Percentiles rank a stretch among this genome's conserved stretches.
Conservation (phyloP, 1,284 basidiomycete genomes). For the Puccinia triticina region DNA sequence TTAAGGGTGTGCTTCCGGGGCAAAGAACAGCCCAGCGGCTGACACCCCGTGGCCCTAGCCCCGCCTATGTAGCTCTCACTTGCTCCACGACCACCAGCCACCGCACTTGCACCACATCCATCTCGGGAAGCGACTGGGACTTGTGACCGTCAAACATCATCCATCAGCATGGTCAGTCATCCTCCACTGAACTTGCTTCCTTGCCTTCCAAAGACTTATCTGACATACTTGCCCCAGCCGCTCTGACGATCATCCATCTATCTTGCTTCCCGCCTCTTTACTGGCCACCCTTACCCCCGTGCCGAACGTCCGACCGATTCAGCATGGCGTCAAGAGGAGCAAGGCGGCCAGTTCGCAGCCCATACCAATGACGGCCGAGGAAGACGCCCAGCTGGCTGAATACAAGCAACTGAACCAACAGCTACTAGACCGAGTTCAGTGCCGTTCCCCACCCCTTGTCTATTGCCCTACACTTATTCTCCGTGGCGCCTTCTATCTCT, state of each 20-base stretch:
- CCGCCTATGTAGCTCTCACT: no score
- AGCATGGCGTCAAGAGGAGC: conserved; percentile 44
- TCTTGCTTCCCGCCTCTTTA: neutral
- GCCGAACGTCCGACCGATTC: neutral
- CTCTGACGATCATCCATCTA: neutral
- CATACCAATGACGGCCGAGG: neutral
- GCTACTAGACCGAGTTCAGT: conserved; percentile 39
- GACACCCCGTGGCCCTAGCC: no score
- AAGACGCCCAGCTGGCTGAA: conserved; percentile 23
- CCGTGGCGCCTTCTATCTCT: neutral
- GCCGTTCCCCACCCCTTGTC: neutral
- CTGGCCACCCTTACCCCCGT: neutral
- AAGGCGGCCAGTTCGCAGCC: neutral
- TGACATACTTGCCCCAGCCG: neutral
- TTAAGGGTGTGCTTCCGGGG: no score
- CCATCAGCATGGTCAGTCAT: conserved; percentile 14
- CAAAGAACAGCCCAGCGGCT: no score
- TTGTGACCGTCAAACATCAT: no score
- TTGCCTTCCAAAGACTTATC: neutral
- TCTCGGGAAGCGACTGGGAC: no score
- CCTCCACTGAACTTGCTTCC: neutral
- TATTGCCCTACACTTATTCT: neutral
- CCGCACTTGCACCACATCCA: no score
- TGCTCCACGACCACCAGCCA: no score
- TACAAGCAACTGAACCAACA: conserved; percentile 26